Percentiles rank a stretch among this genome's conserved stretches.
Conservation (phyloP, 1,139 yeast genomes). For the Saccharomycopsis hybrid region DNA sequence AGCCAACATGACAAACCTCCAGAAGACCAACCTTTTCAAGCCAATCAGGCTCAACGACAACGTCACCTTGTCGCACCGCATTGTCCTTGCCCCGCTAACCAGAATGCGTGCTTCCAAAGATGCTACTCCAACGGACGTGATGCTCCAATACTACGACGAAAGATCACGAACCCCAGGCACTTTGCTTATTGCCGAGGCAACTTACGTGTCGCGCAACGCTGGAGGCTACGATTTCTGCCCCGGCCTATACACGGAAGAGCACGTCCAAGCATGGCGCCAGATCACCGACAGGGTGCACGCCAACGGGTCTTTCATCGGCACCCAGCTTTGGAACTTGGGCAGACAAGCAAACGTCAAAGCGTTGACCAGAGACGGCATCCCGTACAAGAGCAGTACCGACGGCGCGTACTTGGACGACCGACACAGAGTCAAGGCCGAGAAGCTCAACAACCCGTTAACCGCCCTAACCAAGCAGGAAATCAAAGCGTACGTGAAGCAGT, state of each 20-base stretch:
- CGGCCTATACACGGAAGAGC: conserved; percentile 40
- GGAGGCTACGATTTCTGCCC: conserved; percentile 36
- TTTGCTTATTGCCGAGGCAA: conserved; percentile 33
- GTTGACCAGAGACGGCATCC: conserved; percentile 27
- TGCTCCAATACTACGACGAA: conserved; percentile 32
- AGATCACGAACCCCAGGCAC: conserved; percentile 34
- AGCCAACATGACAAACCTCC: too few species aligned
- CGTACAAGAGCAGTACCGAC: conserved; percentile 31
- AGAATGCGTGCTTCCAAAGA: conserved; percentile 37
- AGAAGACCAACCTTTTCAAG: conserved; percentile 39
- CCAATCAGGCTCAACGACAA: conserved; percentile 42
- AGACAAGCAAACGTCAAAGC: conserved; percentile 29
- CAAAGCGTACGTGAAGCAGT: conserved; percentile 31
- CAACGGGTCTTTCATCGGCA: conserved; percentile 30
- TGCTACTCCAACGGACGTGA: conserved; percentile 24
- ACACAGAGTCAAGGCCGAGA: conserved; percentile 29
- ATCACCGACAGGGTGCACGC: conserved; percentile 33
- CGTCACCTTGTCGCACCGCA: conserved; percentile 33
- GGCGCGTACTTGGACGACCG: conserved; percentile 32
- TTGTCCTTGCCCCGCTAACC: conserved; percentile 50
- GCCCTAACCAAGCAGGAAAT: conserved; percentile 34
- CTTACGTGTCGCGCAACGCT: conserved; percentile 27
- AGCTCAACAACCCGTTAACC: conserved; percentile 30
- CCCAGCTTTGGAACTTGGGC: conserved; percentile 40
- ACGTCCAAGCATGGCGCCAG: conserved; percentile 33